Evolutionary conservation across 140 eudicot genomes (phyloP).

Genomic region (Stevia rebaudiana): DNA sequence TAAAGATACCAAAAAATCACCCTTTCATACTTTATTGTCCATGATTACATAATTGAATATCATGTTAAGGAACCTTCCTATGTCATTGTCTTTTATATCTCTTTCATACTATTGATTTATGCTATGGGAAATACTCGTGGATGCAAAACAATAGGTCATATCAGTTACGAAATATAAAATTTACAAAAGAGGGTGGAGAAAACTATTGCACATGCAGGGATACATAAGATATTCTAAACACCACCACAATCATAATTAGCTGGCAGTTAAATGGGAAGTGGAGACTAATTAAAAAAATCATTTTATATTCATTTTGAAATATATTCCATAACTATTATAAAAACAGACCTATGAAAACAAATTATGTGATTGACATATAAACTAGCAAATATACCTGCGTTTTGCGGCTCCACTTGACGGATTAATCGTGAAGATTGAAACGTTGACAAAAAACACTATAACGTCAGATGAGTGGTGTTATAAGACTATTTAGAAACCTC

Average conservation of each 20-base stretch:
- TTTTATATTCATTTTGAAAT: neutral
- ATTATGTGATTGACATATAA: neutral
- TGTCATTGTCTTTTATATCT: neutral
- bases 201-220: conserved; percentile 18
- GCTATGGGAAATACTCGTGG: too few relatives aligned
- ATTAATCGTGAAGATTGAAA: too few relatives aligned
- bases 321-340: neutral
- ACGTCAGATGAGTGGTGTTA: too few relatives aligned
- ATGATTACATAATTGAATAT: neutral
- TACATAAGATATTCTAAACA: conserved; percentile 1
- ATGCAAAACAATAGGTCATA: too few relatives aligned
- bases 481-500: too few relatives aligned
- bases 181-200: neutral
- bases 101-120: too few relatives aligned
- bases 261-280: conserved; percentile 12
- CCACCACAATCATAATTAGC: conserved; percentile 13
- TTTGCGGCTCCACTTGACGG: too few relatives aligned
- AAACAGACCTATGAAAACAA: neutral
- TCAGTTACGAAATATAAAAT: neutral
- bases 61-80: neutral
- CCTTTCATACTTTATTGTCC: neutral
- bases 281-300: neutral
- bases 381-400: too few relatives aligned
- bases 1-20: neutral
- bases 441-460: too few relatives aligned